Evolutionary conservation across 257 asterid genomes (phyloP).

Genomic region (Galeopsis tetrahit): DNA sequence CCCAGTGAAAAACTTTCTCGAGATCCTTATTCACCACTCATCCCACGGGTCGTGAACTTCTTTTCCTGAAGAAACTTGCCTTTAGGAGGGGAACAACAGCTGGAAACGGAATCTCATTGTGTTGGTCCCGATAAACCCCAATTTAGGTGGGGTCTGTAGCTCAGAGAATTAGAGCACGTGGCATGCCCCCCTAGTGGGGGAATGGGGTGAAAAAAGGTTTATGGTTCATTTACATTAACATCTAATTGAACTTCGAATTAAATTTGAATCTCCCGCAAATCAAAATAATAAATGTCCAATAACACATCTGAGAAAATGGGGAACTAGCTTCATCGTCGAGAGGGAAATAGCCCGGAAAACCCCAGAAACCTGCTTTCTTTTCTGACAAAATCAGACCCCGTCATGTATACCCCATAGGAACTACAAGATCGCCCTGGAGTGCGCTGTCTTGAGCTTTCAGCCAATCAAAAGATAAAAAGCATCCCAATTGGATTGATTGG

Average conservation of each 20-base stretch:
- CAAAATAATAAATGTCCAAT: neutral
- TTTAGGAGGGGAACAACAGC: neutral
- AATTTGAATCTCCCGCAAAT: neutral
- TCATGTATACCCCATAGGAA: neutral
- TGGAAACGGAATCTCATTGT: neutral
- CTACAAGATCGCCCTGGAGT: neutral
- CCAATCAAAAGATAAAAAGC: neutral
- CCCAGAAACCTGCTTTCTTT: neutral
- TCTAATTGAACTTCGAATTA: neutral
- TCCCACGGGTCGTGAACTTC: neutral
- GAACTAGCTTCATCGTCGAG: neutral
- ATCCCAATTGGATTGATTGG: neutral
- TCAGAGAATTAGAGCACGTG: neutral
- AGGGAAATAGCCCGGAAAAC: neutral
- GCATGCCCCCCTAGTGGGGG: neutral
- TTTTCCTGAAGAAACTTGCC: neutral
- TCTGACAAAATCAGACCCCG: neutral
- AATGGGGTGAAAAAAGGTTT: neutral
- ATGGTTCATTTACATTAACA: neutral
- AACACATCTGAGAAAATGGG: neutral
- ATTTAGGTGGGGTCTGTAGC: neutral
- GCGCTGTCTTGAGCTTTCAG: neutral
- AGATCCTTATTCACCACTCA: neutral
- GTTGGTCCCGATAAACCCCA: neutral
- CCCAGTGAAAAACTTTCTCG: neutral